Evolutionary conservation across 805 yeast species (phyloP), one percentile per base, ranked within the genome.

Genomic region (Sugiyamaella smithiae): DNA sequence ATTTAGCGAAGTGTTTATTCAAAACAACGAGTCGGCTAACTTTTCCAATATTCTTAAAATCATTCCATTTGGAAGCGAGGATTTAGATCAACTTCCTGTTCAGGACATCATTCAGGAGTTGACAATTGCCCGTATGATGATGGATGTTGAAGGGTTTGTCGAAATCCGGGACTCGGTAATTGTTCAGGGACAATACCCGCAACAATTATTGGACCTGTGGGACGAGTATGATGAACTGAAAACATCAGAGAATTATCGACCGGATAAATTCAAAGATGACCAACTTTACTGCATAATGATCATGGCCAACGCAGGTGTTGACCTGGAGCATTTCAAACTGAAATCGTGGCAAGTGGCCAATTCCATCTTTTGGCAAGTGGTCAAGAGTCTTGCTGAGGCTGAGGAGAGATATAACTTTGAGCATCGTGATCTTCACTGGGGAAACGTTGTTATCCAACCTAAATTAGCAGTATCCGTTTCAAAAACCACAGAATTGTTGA

Each of bases 391-490:
- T 22, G 73, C 76, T 22, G 65, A 64, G 7, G 83, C 80, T 1
- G 89, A 85, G 62, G 62, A 67, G 12, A 59, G 66, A 31, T 67
- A 68, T 51, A 70, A 74, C 52, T 84, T 84, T 64, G 90, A 84
- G 64, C 91, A 85, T 58, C 71, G 91, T 41, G 87, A 84, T 62
- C 64, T 85, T 50, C 84, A 81, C 53, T 73, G 84, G 74, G 82
- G 83, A 9, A 84, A 84, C 58, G 68, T 84, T 46, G 67, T 82
- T 12, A 67, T 84, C 14, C 45, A 42, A 3, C 19, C 32, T 14
- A 37, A 20, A 14, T 19, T 11, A 5, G 12, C 29, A 12, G 17
- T 22, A 16, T 11, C 29, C 6, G 44, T 45, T n/a, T 12, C 36
- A 9, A 5, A 24, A n/a, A 23, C 43, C 11, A 26, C 54, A 3